phyloP scores from a whole-genome alignment of 1,284 basidiomycete genomes.

The Dichomitus squalens region DNA sequence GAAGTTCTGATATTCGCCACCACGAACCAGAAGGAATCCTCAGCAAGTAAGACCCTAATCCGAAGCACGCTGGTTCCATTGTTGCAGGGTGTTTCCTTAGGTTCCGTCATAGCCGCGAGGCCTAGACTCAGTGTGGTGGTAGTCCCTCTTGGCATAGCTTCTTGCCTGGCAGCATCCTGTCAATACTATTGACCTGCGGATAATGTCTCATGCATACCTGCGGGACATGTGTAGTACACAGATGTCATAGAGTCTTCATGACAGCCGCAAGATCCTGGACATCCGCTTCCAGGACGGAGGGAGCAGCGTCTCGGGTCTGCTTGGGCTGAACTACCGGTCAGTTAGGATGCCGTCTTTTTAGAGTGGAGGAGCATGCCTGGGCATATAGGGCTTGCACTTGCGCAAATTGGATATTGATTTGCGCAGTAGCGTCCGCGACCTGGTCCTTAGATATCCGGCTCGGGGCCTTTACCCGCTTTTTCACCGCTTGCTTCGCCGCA shows the following conservation, averaged over 20 bases:
- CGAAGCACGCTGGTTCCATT: too few species aligned
- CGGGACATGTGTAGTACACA: too few species aligned
- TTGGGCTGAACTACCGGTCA: neutral
- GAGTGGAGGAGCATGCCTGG: neutral
- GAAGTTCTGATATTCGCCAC: too few species aligned
- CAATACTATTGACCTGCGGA: neutral
- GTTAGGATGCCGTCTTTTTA: neutral
- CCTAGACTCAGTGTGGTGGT: too few species aligned
- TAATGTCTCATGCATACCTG: neutral
- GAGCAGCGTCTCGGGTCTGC: neutral
- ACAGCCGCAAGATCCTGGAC: constrained; percentile 14
- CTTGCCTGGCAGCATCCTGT: neutral
- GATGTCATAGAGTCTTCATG: constrained; percentile 1
- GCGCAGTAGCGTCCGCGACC: constrained; percentile 11
- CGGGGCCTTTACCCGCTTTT: constrained; percentile 11
- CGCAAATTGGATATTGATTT: constrained; percentile 20
- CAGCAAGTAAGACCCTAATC: too few species aligned
- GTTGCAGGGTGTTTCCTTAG: too few species aligned
- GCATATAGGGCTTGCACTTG: constrained; percentile 10
- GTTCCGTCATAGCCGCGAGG: too few species aligned
- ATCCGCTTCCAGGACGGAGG: neutral
- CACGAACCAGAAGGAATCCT: too few species aligned
- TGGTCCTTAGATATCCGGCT: constrained; percentile 13
- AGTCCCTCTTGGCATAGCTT: too few species aligned
- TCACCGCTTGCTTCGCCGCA: constrained; percentile 3